These are phyloP conservation scores for Backusella circina DNA, from an alignment of 192 early-diverging fungal species.

Conservation along the genomic window DNA sequence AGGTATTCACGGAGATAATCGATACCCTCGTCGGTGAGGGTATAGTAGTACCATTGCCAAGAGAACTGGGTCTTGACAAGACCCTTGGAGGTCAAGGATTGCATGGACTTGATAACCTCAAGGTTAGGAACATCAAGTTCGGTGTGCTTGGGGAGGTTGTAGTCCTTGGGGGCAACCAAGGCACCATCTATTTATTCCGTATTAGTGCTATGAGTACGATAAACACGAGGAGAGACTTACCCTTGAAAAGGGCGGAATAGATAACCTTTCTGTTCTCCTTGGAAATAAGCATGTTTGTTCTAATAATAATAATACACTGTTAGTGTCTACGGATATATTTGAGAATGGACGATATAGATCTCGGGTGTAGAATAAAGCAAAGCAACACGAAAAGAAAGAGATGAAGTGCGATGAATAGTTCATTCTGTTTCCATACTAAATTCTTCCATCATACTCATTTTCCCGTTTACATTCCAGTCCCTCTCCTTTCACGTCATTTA, in stretches of 20 bases:
- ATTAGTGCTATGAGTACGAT: background rate
- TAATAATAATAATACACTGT: background rate
- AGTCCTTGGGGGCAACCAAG: conserved; percentile 99
- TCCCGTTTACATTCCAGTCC: background rate
- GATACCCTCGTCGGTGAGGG: conserved; percentile 96
- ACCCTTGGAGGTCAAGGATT: conserved; percentile 92
- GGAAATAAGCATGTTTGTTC: conserved; percentile 90
- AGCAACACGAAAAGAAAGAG: background rate
- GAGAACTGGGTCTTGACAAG: conserved; percentile 96
- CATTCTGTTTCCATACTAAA: background rate
- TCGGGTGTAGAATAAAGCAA: background rate
- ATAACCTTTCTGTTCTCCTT: conserved; percentile 96
- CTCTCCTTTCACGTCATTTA: background rate
- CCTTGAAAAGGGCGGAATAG: conserved; percentile 90
- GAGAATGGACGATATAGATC: background rate
- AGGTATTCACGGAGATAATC: conserved; percentile 97
- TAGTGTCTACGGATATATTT: background rate
- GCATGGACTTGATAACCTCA: conserved; percentile 98
- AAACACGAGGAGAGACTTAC: conserved; percentile 33
- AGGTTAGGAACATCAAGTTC: conserved; percentile 98
- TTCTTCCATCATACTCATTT: background rate
- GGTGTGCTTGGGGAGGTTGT: conserved; percentile 90
- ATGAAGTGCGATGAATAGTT: background rate
- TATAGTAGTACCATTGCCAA: conserved; percentile 99
- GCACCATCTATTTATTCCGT: conserved; percentile 74